Base-by-base conservation (phyloP, 2,329 filamentous ascomycete genomes). In the Raffaelea arxii region DNA sequence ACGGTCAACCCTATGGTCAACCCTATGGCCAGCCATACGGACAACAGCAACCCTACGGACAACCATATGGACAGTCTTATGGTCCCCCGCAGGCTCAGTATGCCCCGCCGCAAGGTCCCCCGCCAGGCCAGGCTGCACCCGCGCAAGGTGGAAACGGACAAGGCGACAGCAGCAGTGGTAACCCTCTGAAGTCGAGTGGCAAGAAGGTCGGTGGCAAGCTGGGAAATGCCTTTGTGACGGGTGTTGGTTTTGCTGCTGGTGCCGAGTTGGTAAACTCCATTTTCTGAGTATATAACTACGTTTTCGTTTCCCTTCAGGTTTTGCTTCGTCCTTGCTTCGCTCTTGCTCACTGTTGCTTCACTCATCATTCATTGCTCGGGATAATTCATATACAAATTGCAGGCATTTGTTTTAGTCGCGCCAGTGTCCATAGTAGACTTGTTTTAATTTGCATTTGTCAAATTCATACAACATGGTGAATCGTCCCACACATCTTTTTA, bases 201-300 rank as follows among this genome's bases (percentile, higher is more conserved):
- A 95, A 95, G 80, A 96, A 96, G 70, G 86, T 96, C 65, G 90
- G 91, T 55, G 94, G 94, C 78, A 97, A 96, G 74, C 64, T 91
- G 59, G 91, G 91, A 6, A 81, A 82, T 56, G 74, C 76, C 39
- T 88, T 89, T 24, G 88, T 96, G 55, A 94, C 94, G 58, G 91
- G 91, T 63, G 91, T 91, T 41, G 90, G 91, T 65, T 90, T 91
- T 42, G 92, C 87, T 2, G 84, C 95, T 53, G 90, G 90, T 60
- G 79, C 84, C 55, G 92, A 94, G 61, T 80, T 95, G 60, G 88
- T 95, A 55, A 92, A 94, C 66, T 80, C 83, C 53, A 94, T 94
- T 56, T 92, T 95, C 64, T 94, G 80, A 68, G 49, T 16, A 32
- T n/a, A n/a, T n/a, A n/a, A n/a, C n/a, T n/a, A n/a, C n/a, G n/a